Evolutionary conservation across 805 yeast species (phyloP), one percentile per base, ranked within the genome.

Genomic region (Candida stauntonica): DNA sequence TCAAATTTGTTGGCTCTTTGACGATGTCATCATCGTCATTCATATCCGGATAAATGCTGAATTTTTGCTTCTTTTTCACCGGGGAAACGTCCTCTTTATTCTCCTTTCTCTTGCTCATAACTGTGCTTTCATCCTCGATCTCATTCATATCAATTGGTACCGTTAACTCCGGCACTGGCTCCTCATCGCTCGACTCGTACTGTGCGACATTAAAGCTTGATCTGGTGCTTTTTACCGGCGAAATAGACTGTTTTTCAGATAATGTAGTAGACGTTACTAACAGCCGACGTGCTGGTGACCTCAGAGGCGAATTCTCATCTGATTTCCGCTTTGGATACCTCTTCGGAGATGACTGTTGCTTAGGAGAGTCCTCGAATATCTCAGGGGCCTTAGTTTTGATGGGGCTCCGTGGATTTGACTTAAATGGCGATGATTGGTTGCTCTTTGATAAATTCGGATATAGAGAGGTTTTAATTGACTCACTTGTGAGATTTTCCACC

Each of bases 111-210:
- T 4, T 29, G 3, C 23, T 35, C 29, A 36, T 15, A 19, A 36
- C 27, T 5, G 39, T 33, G 16, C 37, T 36, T 13, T 31, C 33
- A 15, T 41, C 39, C 5, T 23, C 15, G 11, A 31, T 29, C 4
- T 31, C 31, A 18, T 36, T 31, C 16, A 34, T 31, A 13, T 39
- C 40, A 18, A 46, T 28, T 13, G 47, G 26, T 2, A 48, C 50
- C 6, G 56, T 50, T 6, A 53, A 33, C 26, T 54, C 54, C 4
- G 58, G 58, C 5, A 50, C 43, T 3, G 46, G 44, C 14, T 52
- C 57, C 27, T 53, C 58, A 29, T 51, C 58, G 32, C 55, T 49
- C 13, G 58, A 51, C 3, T 48, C 54, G 23, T 37, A 52, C 29
- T 33, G 44, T 2, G 52, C 40, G 5, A 40, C 31, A 18, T 38